phyloP scores from a whole-genome alignment of 345 rosid genomes.

The Euphorbia lathyris region DNA sequence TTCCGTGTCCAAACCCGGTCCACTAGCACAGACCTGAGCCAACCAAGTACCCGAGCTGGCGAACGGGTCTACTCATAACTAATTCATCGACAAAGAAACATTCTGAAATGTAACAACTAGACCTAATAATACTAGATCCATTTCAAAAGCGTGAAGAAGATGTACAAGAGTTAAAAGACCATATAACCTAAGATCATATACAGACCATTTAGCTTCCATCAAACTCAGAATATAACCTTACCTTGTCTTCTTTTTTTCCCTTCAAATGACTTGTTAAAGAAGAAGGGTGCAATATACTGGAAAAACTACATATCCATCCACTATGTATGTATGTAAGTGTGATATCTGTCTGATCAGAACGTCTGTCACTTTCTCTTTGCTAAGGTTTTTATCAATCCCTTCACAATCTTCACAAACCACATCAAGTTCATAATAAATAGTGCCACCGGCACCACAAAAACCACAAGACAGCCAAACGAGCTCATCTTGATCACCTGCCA shows the following conservation, averaged over 20 bases:
- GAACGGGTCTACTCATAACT: too few relatives aligned
- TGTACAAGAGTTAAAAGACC: too few relatives aligned
- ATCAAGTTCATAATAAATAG: conserved; percentile 27
- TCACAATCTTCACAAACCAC: conserved; percentile 28
- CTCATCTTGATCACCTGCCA: conserved; percentile 32
- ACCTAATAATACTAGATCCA: too few relatives aligned
- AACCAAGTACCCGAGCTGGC: too few relatives aligned
- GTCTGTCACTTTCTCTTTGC: conserved; percentile 23
- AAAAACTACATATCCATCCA: background rate
- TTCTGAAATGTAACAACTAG: too few relatives aligned
- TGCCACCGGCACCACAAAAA: conserved; percentile 23
- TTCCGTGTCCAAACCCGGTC: too few relatives aligned
- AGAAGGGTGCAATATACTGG: background rate
- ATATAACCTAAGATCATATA: background rate
- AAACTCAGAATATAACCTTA: too few relatives aligned
- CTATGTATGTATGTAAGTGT: background rate
- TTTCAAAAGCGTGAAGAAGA: too few relatives aligned
- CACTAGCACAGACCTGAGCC: too few relatives aligned
- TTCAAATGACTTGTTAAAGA: too few relatives aligned
- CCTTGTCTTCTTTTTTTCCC: too few relatives aligned
- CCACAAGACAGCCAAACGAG: conserved; percentile 20
- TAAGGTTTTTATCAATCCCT: conserved; percentile 29
- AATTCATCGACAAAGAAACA: too few relatives aligned
- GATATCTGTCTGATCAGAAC: background rate
- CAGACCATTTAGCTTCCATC: background rate